These are phyloP conservation scores for Cicer pinnatifidum DNA, from an alignment of 306 rosid genomes.

Conservation along the genomic window DNA sequence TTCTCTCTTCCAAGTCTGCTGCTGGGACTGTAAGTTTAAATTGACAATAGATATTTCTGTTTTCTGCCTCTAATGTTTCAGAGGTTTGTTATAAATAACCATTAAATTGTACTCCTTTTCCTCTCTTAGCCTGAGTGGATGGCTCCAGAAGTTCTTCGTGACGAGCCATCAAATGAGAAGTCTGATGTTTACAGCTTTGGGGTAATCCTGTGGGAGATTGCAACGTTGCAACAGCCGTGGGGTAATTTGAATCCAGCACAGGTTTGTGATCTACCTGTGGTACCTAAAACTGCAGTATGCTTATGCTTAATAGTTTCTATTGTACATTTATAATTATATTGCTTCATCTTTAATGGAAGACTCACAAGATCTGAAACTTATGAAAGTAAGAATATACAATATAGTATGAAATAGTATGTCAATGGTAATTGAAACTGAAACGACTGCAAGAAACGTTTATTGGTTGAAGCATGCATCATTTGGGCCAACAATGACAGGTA, in stretches of 20 bases:
- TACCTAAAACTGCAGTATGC: constrained; percentile 27
- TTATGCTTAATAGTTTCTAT: constrained; percentile 31
- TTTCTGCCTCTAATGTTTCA: constrained; percentile 27
- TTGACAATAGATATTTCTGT: constrained; percentile 26
- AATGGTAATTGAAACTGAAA: constrained; percentile 32
- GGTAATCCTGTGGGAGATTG: constrained; percentile 92
- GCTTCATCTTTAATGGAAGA: constrained; percentile 28
- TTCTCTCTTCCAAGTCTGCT: constrained; percentile 96
- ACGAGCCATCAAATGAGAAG: constrained; percentile 96
- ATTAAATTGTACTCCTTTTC: constrained; percentile 38
- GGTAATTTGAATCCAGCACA: constrained; percentile 89
- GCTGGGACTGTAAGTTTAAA: constrained; percentile 92
- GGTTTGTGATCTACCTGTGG: constrained; percentile 55
- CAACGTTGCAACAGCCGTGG: constrained; percentile 96
- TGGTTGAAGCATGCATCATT: constrained; percentile 37
- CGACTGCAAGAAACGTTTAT: constrained; percentile 32
- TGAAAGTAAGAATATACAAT: constrained; percentile 16
- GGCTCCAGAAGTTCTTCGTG: constrained; percentile 99
- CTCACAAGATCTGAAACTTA: constrained; percentile 23
- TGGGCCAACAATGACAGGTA: constrained; percentile 20
- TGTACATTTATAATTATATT: constrained; percentile 32
- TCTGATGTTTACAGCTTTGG: constrained; percentile 98
- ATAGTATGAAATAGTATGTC: constrained; percentile 17
- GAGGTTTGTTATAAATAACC: background rate
- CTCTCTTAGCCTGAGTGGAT: constrained; percentile 86